Percentiles rank a stretch among this genome's conserved stretches.
Conservation (phyloP, 2,329 filamentous ascomycete species). For the Cytospora leucostoma region DNA sequence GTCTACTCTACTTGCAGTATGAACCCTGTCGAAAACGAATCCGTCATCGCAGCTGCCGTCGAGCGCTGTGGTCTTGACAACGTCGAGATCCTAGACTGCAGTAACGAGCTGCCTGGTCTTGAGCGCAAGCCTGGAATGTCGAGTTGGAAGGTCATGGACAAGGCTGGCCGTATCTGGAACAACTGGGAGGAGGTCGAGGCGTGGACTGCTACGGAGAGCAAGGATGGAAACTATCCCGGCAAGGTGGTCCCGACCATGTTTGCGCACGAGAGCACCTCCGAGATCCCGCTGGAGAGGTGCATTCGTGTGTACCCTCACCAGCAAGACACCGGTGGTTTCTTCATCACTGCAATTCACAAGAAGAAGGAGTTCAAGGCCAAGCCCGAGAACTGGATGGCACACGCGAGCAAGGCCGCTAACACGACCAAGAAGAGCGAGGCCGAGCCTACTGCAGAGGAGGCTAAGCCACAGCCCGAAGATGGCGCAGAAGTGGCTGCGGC, state of each 20-base stretch:
- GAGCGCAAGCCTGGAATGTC: constrained; percentile 76
- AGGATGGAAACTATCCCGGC: constrained; percentile 61
- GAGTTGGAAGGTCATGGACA: constrained; percentile 90
- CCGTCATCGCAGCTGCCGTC: constrained; percentile 85
- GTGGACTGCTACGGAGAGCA: constrained; percentile 57
- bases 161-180: constrained; percentile 74
- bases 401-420: constrained; percentile 1
- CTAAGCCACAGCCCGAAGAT: constrained; percentile 16
- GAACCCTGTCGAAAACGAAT: constrained; percentile 97
- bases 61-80: constrained; percentile 80
- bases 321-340: constrained; percentile 96
- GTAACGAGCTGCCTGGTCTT: constrained; percentile 72
- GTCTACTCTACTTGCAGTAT: constrained; percentile 99
- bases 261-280: constrained; percentile 54
- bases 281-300: constrained; percentile 82
- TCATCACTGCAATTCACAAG: constrained; percentile 95
- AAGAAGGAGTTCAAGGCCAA: constrained; percentile 79
- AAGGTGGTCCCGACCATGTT: constrained; percentile 84
- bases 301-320: constrained; percentile 94
- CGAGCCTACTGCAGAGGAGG: neutral
- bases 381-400: constrained; percentile 61
- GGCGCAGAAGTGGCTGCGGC: constrained; percentile 12
- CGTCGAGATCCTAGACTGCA: constrained; percentile 83
- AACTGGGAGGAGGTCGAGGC: constrained; percentile 81
- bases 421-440: neutral